Percentiles rank a stretch among this genome's conserved stretches.
Conservation (phyloP, 2,329 filamentous ascomycete species). For the Apiospora marii region DNA sequence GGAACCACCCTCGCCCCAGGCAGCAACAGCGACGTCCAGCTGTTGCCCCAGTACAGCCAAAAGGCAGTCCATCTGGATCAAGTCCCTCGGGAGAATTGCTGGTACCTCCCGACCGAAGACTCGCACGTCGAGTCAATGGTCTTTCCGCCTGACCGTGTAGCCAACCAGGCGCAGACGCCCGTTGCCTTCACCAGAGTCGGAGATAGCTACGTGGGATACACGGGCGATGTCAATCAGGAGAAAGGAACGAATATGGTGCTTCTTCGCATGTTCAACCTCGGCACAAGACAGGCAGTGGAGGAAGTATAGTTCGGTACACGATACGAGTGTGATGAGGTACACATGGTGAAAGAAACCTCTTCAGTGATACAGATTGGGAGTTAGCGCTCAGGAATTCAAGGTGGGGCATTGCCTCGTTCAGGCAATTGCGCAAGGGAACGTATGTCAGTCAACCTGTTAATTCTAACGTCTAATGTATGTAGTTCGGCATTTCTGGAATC, state of each 20-base stretch:
- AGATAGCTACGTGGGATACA: neutral
- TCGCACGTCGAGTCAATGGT: neutral
- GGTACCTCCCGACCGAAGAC: neutral
- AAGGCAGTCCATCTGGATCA: neutral
- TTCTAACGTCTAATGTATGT: too few relatives aligned
- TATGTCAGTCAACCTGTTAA: too few relatives aligned
- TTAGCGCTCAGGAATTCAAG: too few relatives aligned
- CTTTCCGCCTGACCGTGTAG: neutral
- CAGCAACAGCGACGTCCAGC: neutral
- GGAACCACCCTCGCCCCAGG: neutral
- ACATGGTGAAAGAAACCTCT: neutral
- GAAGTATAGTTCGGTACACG: neutral
- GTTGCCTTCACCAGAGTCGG: neutral
- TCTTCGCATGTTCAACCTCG: neutral
- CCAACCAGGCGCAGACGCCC: neutral
- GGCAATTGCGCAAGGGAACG: too few relatives aligned
- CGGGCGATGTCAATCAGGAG: conserved; percentile 4
- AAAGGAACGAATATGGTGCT: neutral
- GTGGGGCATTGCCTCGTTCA: too few relatives aligned
- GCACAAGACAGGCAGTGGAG: neutral
- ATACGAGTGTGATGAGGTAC: neutral
- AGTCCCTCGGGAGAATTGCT: neutral
- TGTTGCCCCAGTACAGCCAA: neutral
- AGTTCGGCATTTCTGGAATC: too few relatives aligned
- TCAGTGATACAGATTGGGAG: too few relatives aligned